Evolutionary conservation across 176 grass and related monocot genomes (phyloP).

Genomic region (Phoenix roebelenii): DNA sequence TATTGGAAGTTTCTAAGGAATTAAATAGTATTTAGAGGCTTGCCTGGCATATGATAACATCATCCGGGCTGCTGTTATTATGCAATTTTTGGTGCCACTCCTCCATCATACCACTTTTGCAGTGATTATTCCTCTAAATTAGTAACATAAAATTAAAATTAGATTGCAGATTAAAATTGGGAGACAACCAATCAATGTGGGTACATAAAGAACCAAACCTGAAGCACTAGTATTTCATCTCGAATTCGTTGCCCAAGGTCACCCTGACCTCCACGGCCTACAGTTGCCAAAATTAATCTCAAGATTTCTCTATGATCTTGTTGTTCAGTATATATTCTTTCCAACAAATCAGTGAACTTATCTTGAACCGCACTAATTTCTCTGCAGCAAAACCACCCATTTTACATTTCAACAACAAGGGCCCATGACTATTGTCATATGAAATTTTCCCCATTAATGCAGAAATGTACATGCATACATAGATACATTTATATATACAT

Average conservation of each 20-base stretch:
- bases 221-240: constrained; percentile 18
- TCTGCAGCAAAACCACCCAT: neutral
- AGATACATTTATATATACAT: no score
- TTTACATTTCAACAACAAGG: neutral
- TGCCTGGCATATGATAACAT: constrained; percentile 25
- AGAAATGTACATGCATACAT: no score
- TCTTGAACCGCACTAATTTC: constrained; percentile 17
- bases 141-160: neutral
- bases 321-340: constrained; percentile 5
- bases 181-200: no score
- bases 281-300: constrained; percentile 13
- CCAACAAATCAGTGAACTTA: constrained; percentile 6
- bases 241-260: constrained; percentile 17
- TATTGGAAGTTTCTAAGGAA: neutral
- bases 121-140: constrained; percentile 14
- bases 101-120: constrained; percentile 24
- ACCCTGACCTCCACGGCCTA: constrained; percentile 12
- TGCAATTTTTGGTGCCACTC: constrained; percentile 24
- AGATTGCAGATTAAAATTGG: no score
- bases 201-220: neutral
- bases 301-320: constrained; percentile 3
- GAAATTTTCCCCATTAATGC: no score
- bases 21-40: neutral
- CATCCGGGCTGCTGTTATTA: constrained; percentile 18
- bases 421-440: no score